Percentiles rank a stretch among this genome's conserved stretches.
These are phyloP conservation scores for Globisporangium camurandrum DNA, from an alignment of 352 stramenopile genomes.

Conservation along the genomic window DNA sequence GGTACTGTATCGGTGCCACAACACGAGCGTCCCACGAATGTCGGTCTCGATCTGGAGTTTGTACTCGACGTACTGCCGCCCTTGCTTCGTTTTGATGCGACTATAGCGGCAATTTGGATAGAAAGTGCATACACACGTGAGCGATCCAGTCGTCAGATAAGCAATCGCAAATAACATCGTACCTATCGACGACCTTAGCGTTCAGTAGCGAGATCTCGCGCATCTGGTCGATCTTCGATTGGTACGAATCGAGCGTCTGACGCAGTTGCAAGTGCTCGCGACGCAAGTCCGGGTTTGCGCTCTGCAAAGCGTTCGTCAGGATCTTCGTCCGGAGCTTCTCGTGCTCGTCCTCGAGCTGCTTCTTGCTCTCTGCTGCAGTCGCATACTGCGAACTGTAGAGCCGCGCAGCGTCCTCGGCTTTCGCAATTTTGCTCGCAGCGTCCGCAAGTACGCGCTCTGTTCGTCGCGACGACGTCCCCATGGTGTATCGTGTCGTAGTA, in stretches of 20 bases:
- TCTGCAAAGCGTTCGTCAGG: conserved; percentile 63
- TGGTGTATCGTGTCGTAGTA: conserved; percentile 8
- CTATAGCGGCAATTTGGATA: conserved; percentile 14
- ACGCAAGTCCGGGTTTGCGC: conserved; percentile 69
- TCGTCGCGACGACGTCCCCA: conserved; percentile 40
- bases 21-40: conserved; percentile 74
- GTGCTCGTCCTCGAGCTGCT: conserved; percentile 71
- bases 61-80: conserved; percentile 84
- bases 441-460: conserved; percentile 66
- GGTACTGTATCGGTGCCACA: conserved; percentile 84
- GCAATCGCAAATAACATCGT: not conserved
- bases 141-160: not conserved
- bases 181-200: conserved; percentile 84
- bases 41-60: conserved; percentile 85
- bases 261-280: conserved; percentile 78
- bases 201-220: conserved; percentile 79
- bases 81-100: conserved; percentile 82
- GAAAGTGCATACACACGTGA: not conserved
- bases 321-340: conserved; percentile 75
- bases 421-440: conserved; percentile 61
- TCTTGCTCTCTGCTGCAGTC: conserved; percentile 59
- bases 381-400: conserved; percentile 44
- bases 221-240: conserved; percentile 87
- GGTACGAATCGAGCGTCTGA: conserved; percentile 81
- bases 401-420: conserved; percentile 54